Base-by-base conservation (phyloP, 306 rosid genomes). In the Prunus campanulata region DNA sequence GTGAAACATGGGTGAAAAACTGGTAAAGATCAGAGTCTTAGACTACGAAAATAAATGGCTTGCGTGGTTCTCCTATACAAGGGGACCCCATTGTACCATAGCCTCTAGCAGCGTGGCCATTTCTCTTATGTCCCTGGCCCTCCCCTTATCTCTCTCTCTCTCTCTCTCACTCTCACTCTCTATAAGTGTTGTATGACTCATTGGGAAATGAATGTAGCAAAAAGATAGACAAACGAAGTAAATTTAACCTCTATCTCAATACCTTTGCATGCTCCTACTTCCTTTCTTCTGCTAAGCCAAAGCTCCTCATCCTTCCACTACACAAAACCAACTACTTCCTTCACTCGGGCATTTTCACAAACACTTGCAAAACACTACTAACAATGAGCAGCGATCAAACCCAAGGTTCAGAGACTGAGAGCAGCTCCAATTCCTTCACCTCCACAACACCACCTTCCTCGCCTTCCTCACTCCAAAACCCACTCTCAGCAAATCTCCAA, bases 131-230 rank as follows among this genome's bases (percentile, higher is more conserved):
- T 44, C 30, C 35, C 59, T 52, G 13, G 15, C 73, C 59, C 62
- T 55, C 13, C 80, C 20, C 24, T 44, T 20, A 56, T 69, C 77
- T 39, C 52, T 78, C 52, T 65, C 73, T 61, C 70, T 9, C 9
- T 22, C 6, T 44, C 42, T 22, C 50, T 74, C 72, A 52, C 68
- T 48, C 49, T 71, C 62, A 62, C 67, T 68, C 86, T 79, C 78
- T 88, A 83, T 83, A 89, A 91, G 86, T 78, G 81, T 73, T 74
- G 50, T 73, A 66, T 82, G 83, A 74, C 74, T 87, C 81, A 72
- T 67, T 80, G 71, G 77, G 70, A 64, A 78, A 84, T 74, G 79
- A 63, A 87, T 39, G 44, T 72, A 35, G 65, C 64, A 68, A 66
- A 72, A 25, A 13, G 44, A 35, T 39, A 16, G 47, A 73, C 13